phyloP scores from a whole-genome alignment of 1,139 yeast genomes.

The Geotrichum citri-aurantii region DNA sequence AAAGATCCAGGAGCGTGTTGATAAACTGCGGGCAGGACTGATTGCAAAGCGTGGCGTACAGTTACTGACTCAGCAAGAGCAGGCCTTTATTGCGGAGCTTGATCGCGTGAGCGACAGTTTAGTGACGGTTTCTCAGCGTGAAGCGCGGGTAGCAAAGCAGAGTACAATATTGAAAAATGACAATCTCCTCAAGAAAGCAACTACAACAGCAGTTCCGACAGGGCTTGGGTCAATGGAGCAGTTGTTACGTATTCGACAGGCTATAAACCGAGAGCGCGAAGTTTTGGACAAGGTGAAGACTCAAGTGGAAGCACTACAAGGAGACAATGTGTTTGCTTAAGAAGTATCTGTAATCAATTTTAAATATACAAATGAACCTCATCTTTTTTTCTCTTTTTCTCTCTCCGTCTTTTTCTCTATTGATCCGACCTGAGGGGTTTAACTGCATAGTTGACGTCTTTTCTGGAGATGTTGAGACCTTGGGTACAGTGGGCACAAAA shows the following conservation, averaged over 20 bases:
- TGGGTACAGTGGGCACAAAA: too few species aligned
- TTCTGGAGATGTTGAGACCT: too few species aligned
- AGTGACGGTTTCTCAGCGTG: not conserved
- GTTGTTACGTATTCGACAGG: slow-evolving; percentile 33
- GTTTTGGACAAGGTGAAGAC: not conserved
- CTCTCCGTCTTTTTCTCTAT: too few species aligned
- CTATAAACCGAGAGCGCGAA: slow-evolving; percentile 2
- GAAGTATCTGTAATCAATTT: not conserved
- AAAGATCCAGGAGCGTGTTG: slow-evolving; percentile 34
- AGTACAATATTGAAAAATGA: not conserved
- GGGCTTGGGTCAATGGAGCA: slow-evolving; percentile 25
- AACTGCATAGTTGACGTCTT: too few species aligned
- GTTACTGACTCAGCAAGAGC: slow-evolving; percentile 40
- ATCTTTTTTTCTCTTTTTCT: not conserved
- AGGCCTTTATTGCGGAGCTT: slow-evolving; percentile 44
- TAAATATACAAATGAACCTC: not conserved
- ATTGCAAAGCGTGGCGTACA: slow-evolving; percentile 29
- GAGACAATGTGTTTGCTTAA: not conserved
- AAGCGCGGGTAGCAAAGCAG: not conserved
- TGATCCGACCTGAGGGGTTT: too few species aligned
- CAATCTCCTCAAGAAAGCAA: not conserved
- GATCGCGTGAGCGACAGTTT: slow-evolving; percentile 26
- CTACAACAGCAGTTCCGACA: slow-evolving; percentile 5
- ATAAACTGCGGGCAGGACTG: slow-evolving; percentile 28
- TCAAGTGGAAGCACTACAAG: not conserved